Percentiles rank a stretch among this genome's conserved stretches.
These are phyloP conservation scores for Bipolaris gigantea DNA, from an alignment of 2,329 filamentous ascomycete genomes.

Conservation along the genomic window DNA sequence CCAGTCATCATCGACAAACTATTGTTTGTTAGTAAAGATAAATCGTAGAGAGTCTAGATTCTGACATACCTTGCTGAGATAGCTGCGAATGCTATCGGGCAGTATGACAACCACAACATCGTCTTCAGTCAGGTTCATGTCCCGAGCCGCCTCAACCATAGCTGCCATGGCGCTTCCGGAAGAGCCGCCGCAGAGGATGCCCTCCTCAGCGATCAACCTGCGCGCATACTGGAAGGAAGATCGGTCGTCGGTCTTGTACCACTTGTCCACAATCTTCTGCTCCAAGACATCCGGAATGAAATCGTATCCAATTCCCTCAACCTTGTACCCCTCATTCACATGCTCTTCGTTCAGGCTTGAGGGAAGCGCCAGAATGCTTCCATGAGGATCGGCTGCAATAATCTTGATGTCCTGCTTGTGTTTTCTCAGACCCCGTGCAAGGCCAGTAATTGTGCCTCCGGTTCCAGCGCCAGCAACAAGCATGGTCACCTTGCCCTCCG, in stretches of 20 bases:
- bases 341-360: constrained; percentile 76
- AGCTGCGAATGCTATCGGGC: constrained; percentile 95
- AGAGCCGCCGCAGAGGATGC: constrained; percentile 88
- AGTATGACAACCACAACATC: constrained; percentile 89
- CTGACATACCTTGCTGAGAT: constrained; percentile 74
- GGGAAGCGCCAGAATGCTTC: constrained; percentile 86
- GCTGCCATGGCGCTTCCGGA: constrained; percentile 91
- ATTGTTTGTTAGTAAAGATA: constrained; percentile 16
- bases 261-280: constrained; percentile 77
- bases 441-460: constrained; percentile 89
- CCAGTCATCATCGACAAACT: constrained; percentile 98
- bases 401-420: constrained; percentile 85
- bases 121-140: constrained; percentile 74
- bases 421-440: constrained; percentile 82
- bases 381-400: constrained; percentile 88
- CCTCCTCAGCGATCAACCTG: constrained; percentile 89
- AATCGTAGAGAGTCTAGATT: not conserved
- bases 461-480: constrained; percentile 92
- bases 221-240: constrained; percentile 91
- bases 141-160: constrained; percentile 73
- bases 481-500: constrained; percentile 76
- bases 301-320: constrained; percentile 98
- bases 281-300: constrained; percentile 95
- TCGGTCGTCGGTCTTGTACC: constrained; percentile 97
- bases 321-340: constrained; percentile 87